Evolutionary conservation across 495 filamentous ascomycete genomes (phyloP).

Genomic region (Penicillium tannophilum): DNA sequence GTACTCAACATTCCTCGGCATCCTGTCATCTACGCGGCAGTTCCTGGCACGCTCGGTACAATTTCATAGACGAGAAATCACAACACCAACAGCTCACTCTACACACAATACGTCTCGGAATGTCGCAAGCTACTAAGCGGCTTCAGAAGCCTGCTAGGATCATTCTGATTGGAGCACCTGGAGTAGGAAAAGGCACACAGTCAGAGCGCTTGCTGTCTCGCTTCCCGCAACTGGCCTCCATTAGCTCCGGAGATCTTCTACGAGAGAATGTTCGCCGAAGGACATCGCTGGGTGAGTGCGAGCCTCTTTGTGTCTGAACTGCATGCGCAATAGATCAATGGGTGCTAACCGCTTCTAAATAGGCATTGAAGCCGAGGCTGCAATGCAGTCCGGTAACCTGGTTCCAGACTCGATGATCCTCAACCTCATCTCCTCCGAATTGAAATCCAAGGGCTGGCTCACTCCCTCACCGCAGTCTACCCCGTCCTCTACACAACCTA

Average conservation of each 20-base stretch:
- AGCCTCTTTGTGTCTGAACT: background rate
- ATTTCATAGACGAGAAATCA: conserved; percentile 13
- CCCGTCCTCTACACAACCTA: conserved; percentile 11
- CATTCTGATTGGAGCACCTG: conserved; percentile 94
- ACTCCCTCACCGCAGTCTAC: conserved; percentile 24
- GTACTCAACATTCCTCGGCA: conserved; percentile 7
- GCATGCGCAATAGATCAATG: background rate
- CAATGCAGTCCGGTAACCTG: conserved; percentile 81
- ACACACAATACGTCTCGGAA: conserved; percentile 9
- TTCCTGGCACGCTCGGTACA: conserved; percentile 17
- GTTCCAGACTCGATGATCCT: conserved; percentile 91
- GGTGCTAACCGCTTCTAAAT: conserved; percentile 1
- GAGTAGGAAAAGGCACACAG: conserved; percentile 91
- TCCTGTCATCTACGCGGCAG: conserved; percentile 11
- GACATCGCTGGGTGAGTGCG: conserved; percentile 75
- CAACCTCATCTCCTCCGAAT: conserved; percentile 84
- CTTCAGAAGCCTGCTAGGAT: conserved; percentile 84
- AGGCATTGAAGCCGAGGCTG: conserved; percentile 87
- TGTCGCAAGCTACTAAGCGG: conserved; percentile 41
- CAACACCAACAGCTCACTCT: background rate
- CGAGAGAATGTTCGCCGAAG: conserved; percentile 87
- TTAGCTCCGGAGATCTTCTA: conserved; percentile 91
- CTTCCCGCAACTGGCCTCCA: conserved; percentile 85
- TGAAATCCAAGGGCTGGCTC: conserved; percentile 83
- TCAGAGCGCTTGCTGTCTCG: conserved; percentile 81